phyloP scores from a whole-genome alignment of 2,329 filamentous ascomycete species.

The Cercospora canescens region DNA sequence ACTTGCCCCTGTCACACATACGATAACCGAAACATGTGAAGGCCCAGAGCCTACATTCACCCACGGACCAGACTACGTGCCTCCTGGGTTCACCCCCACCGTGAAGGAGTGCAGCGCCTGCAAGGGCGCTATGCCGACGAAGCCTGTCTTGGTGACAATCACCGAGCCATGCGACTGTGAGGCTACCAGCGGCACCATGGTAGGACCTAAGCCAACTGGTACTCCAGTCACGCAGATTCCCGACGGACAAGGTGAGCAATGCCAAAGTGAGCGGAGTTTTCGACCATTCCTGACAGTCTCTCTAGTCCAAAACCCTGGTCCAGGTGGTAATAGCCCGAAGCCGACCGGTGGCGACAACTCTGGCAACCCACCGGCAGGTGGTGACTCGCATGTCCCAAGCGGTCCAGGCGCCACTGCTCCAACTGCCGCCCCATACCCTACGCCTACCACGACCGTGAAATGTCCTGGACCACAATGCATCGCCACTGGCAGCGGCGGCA shows the following conservation, averaged over 20 bases:
- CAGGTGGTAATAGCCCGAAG: slow-evolving; percentile 1
- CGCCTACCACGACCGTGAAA: slow-evolving; percentile 15
- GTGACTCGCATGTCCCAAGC: slow-evolving; percentile 5
- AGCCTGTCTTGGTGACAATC: slow-evolving; percentile 35
- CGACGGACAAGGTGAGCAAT: slow-evolving; percentile 18
- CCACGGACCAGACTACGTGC: slow-evolving; percentile 35
- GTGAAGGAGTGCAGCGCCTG: slow-evolving; percentile 37
- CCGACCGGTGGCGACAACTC: neutral
- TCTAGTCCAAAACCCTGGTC: slow-evolving; percentile 5
- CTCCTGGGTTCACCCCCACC: slow-evolving; percentile 38
- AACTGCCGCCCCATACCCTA: slow-evolving; percentile 22
- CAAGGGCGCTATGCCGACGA: slow-evolving; percentile 22
- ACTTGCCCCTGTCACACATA: slow-evolving; percentile 36
- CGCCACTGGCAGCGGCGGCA: slow-evolving; percentile 23
- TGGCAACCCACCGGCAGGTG: slow-evolving; percentile 3
- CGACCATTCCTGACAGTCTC: neutral
- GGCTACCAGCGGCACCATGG: slow-evolving; percentile 28
- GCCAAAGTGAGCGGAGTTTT: too few relatives aligned
- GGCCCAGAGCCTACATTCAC: slow-evolving; percentile 37
- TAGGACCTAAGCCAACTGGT: slow-evolving; percentile 21
- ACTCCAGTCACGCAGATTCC: too few relatives aligned
- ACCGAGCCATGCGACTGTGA: slow-evolving; percentile 39
- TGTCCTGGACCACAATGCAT: slow-evolving; percentile 32
- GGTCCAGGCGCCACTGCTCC: slow-evolving; percentile 12
- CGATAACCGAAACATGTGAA: slow-evolving; percentile 39